Evolutionary conservation across 306 rosid genomes (phyloP).

Genomic region (Erythrophleum fordii): DNA sequence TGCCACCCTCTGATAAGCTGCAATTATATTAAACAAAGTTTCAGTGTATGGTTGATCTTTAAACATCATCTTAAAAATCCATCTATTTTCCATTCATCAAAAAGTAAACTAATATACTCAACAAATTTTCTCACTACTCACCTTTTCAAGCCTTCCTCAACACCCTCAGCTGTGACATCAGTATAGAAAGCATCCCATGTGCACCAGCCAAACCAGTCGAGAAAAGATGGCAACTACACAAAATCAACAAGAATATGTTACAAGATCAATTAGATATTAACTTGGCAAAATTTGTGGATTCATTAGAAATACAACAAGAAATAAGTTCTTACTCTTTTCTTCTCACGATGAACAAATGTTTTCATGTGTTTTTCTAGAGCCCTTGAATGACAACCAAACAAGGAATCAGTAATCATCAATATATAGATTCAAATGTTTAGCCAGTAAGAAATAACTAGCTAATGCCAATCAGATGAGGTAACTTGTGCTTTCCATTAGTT

Average conservation of each 20-base stretch:
- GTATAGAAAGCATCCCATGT: conserved; percentile 99
- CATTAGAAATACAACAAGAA: background rate
- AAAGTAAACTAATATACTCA: background rate
- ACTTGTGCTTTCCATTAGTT: background rate
- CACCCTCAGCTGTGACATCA: conserved; percentile 95
- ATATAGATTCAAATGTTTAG: conserved; percentile 8
- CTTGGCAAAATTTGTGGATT: background rate
- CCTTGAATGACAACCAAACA: conserved; percentile 39
- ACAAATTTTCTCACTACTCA: conserved; percentile 19
- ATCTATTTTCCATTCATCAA: background rate
- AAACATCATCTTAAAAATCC: background rate
- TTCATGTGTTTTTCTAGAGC: conserved; percentile 84
- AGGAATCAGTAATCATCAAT: conserved; percentile 26
- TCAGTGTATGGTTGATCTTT: conserved; percentile 17
- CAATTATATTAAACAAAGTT: conserved; percentile 41
- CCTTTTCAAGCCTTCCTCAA: conserved; percentile 89
- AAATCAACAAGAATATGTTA: conserved; percentile 34
- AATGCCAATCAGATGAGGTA: background rate
- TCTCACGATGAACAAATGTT: conserved; percentile 88
- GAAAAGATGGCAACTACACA: conserved; percentile 77
- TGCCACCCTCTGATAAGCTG: conserved; percentile 85
- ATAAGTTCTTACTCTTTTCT: conserved; percentile 68
- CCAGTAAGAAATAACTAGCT: background rate
- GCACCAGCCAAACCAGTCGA: conserved; percentile 99
- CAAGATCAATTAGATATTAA: conserved; percentile 24